Percentiles rank a stretch among this genome's conserved stretches.
Conservation (phyloP, 441 rosid genomes). For the Dalechampia spathulata region DNA sequence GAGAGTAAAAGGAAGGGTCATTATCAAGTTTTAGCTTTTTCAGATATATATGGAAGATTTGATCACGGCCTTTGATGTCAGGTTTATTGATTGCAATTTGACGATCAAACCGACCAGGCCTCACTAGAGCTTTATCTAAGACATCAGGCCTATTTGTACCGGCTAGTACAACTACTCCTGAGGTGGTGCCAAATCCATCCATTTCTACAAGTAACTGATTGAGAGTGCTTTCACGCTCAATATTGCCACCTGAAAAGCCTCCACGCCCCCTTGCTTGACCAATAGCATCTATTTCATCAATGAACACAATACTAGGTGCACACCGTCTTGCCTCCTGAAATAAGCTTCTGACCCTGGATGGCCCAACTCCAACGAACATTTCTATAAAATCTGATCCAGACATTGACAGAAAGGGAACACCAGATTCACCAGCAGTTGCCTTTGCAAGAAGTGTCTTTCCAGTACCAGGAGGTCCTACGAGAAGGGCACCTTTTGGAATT, state of each 20-base stretch:
- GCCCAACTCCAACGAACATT: constrained; percentile 70
- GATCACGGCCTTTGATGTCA: constrained; percentile 55
- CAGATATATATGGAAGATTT: constrained; percentile 52
- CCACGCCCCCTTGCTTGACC: constrained; percentile 64
- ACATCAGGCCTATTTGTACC: constrained; percentile 64
- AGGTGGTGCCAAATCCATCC: constrained; percentile 71
- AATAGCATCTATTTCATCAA: constrained; percentile 65
- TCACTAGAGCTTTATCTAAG: constrained; percentile 53
- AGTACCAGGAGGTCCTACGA: constrained; percentile 66
- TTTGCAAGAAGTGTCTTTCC: constrained; percentile 71
- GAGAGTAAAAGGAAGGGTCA: constrained; percentile 45
- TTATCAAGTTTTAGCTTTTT: constrained; percentile 54
- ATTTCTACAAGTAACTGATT: constrained; percentile 67
- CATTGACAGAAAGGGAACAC: constrained; percentile 55
- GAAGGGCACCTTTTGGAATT: constrained; percentile 68
- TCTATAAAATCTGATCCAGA: constrained; percentile 70
- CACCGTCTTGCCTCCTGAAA: constrained; percentile 66
- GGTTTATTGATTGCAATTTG: constrained; percentile 56
- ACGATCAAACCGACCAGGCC: constrained; percentile 65
- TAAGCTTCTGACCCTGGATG: constrained; percentile 61
- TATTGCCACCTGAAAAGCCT: constrained; percentile 55
- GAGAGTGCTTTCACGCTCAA: constrained; percentile 62
- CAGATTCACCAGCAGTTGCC: constrained; percentile 72
- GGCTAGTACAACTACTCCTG: constrained; percentile 64
- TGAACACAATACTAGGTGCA: constrained; percentile 58